These are phyloP conservation scores for Trametes meyenii DNA, from an alignment of 768 basidiomycete genomes.

Conservation along the genomic window DNA sequence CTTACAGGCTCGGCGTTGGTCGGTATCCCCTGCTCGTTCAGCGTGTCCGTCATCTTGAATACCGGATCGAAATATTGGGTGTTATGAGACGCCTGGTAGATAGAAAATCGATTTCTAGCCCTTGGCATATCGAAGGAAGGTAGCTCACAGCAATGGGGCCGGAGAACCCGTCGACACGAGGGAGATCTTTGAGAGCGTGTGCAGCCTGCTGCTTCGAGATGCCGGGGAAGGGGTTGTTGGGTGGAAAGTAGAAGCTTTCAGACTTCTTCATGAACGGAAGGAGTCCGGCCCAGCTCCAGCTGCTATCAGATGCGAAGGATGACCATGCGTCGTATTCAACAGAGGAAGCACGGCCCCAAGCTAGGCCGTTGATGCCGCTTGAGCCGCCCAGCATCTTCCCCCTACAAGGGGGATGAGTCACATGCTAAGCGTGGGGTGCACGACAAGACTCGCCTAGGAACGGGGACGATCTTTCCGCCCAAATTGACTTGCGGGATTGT, in stretches of 20 bases:
- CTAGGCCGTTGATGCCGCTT: not conserved
- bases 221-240: not conserved
- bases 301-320: not conserved
- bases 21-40: not conserved
- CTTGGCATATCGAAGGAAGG: not conserved
- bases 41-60: not conserved
- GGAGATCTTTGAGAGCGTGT: not conserved
- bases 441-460: too few relatives aligned
- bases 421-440: not conserved
- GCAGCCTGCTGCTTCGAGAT: not conserved
- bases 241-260: not conserved
- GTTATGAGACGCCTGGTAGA: not conserved
- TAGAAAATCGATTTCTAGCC: not conserved
- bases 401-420: not conserved
- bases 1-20: not conserved
- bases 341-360: not conserved
- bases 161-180: not conserved
- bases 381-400: conserved; percentile 3
- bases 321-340: not conserved
- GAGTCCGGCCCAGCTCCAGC: not conserved
- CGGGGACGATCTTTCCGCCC: not conserved
- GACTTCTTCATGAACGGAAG: not conserved
- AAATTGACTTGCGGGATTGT: not conserved
- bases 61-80: not conserved
- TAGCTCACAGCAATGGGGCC: not conserved